Base-by-base conservation (phyloP, 2,329 filamentous ascomycete species). In the Epichloe brachyelytri region DNA sequence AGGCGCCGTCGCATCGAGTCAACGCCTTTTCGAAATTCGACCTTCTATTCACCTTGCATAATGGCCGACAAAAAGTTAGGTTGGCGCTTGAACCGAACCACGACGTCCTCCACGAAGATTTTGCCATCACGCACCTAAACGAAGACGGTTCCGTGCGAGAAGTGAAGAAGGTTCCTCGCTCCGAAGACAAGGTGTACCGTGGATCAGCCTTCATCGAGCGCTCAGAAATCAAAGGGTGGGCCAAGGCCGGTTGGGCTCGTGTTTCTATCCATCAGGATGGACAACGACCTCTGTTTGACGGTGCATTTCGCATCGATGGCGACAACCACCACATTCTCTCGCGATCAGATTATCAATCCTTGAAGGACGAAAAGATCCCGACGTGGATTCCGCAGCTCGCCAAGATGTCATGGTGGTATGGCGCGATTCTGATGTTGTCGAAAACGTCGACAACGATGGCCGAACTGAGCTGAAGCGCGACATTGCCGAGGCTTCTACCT, bases 321-420 rank as follows among this genome's bases (percentile, higher is more conserved):
- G 82, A 95, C 62, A 82, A 90, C 59, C 89, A 98, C 67, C 88
- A 97, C 65, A 75, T 98, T 48, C 85, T 94, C 62, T 80, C 88
- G 30, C 79, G 78, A 55, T 77, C 77, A 30, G 84, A 82, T 55
- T 98, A 93, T 63, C 75, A 79, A 63, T 75, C 79, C 57, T 89
- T 87, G 44, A 84, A 79, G 62, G 80, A 88, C 54, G 65, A 71
- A 20, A 82, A 43, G 93, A 98, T 64, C 87, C 89, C 2, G 71
- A 77, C 26, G 65, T 87, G 7, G 69, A 77, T 14, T 65, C 70
- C 34, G 63, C 73, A 33, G 67, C 71, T 44, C 74, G 63, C 4
- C 77, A 82, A 34, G 86, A 95, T 54, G 85, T 80, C 62, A 93
- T 98, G 90, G 76, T 96, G 37, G 77, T 96, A 1, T 97, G 88